Percentiles rank a stretch among this genome's conserved stretches.
Conservation (phyloP, 257 asterid genomes). For the Gardenia jasminoides region DNA sequence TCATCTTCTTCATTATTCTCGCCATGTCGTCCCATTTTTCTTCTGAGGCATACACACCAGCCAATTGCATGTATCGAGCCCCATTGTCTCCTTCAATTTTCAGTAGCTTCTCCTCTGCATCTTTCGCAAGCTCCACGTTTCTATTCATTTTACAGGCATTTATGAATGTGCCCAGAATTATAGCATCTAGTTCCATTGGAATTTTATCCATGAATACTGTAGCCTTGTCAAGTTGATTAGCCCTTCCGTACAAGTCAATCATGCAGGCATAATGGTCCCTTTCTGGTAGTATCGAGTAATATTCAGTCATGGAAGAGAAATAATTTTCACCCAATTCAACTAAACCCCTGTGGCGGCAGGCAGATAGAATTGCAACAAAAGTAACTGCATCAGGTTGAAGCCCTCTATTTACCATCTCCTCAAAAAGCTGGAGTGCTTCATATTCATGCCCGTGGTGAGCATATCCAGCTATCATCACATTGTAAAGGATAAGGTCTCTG, state of each 20-base stretch:
- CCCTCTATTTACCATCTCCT: conserved; percentile 49
- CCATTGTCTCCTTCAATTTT: conserved; percentile 59
- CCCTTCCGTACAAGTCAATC: conserved; percentile 92
- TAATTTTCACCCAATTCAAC: conserved; percentile 67
- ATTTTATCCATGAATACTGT: conserved; percentile 50
- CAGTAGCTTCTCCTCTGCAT: conserved; percentile 58
- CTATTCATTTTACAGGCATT: conserved; percentile 67
- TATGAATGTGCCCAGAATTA: conserved; percentile 63
- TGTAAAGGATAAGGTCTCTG: conserved; percentile 60
- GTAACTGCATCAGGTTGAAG: conserved; percentile 71
- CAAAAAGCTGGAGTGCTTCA: conserved; percentile 57
- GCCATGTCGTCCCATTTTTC: conserved; percentile 88
- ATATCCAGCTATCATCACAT: conserved; percentile 78
- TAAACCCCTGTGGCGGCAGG: conserved; percentile 80
- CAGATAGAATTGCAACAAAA: conserved; percentile 74
- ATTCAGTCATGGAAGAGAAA: conserved; percentile 60
- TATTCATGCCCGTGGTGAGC: conserved; percentile 77
- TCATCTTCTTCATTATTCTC: conserved; percentile 83
- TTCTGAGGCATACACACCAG: conserved; percentile 71
- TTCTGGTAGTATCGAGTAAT: conserved; percentile 59
- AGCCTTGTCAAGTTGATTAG: conserved; percentile 72
- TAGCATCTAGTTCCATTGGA: conserved; percentile 62
- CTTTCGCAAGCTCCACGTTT: conserved; percentile 62
- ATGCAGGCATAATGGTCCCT: conserved; percentile 88
- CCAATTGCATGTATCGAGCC: conserved; percentile 73